phyloP scores from a whole-genome alignment of 1,139 yeast species.

The Protomyces lactucae-debilis region DNA sequence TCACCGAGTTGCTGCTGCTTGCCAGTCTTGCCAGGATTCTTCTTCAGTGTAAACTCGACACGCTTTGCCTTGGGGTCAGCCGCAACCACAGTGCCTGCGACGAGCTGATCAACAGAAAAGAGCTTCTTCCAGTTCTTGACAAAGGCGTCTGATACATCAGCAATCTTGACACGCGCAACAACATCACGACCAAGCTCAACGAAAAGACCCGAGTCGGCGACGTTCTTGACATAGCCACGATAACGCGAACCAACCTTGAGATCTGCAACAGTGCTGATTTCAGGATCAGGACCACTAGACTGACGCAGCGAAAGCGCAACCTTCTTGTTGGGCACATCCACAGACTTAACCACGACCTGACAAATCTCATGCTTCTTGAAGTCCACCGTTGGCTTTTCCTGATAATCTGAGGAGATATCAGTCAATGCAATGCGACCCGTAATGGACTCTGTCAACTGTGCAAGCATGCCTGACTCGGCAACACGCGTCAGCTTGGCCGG shows the following conservation, averaged over 20 bases:
- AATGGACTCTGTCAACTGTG: conserved; percentile 43
- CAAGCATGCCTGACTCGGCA: conserved; percentile 58
- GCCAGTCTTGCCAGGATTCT: conserved; percentile 71
- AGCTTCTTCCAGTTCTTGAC: conserved; percentile 83
- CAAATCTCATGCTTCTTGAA: conserved; percentile 57
- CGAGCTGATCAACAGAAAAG: conserved; percentile 65
- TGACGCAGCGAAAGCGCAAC: conserved; percentile 37
- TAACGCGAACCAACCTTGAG: conserved; percentile 65
- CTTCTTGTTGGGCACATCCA: conserved; percentile 37
- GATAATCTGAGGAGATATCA: conserved; percentile 72
- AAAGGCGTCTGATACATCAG: conserved; percentile 75
- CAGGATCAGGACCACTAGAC: conserved; percentile 44
- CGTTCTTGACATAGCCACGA: conserved; percentile 70
- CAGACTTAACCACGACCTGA: conserved; percentile 43
- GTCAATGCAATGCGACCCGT: conserved; percentile 64
- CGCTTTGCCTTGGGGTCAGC: conserved; percentile 52
- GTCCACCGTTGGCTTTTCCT: conserved; percentile 46
- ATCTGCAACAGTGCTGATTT: conserved; percentile 51
- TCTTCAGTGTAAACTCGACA: conserved; percentile 73
- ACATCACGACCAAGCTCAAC: conserved; percentile 68
- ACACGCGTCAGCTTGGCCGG: conserved; percentile 66
- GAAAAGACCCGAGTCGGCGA: conserved; percentile 73
- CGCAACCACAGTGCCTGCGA: conserved; percentile 68
- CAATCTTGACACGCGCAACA: conserved; percentile 74
- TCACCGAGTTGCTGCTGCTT: conserved; percentile 54